Conservation (phyloP, 345 rosid species). For the Murraya koenigii region DNA sequence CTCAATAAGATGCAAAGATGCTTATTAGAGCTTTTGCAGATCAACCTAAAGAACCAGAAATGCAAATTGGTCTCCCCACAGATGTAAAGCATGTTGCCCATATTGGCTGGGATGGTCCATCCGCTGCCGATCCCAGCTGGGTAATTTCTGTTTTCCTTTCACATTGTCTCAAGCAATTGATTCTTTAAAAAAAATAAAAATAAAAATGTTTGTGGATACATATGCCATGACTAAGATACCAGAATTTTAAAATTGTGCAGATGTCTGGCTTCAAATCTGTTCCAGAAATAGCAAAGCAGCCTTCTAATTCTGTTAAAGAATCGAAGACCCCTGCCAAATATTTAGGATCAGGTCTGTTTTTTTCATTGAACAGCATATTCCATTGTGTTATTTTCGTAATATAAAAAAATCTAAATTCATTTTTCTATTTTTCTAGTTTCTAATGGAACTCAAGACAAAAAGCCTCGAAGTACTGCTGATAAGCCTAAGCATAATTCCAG, state of each 20-base stretch:
- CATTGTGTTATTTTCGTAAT: background rate
- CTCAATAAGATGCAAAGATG: background rate
- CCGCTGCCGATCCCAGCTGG: slow-evolving; percentile 56
- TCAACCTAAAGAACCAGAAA: slow-evolving; percentile 49
- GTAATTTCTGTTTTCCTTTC: slow-evolving; percentile 24
- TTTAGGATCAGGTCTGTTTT: slow-evolving; percentile 21
- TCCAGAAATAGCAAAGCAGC: slow-evolving; percentile 8
- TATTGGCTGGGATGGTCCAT: slow-evolving; percentile 68
- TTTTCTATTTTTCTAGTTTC: background rate
- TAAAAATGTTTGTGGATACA: background rate
- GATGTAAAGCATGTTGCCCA: slow-evolving; percentile 86
- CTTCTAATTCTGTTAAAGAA: slow-evolving; percentile 16
- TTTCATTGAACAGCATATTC: background rate
- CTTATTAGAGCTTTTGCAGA: slow-evolving; percentile 26
- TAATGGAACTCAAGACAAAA: background rate
- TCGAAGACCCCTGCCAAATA: background rate
- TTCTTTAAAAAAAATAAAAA: too few relatives aligned
- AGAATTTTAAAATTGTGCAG: slow-evolving; percentile 24
- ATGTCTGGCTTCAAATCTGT: slow-evolving; percentile 35
- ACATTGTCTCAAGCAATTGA: background rate
- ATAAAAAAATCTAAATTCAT: background rate
- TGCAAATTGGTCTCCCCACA: slow-evolving; percentile 70
- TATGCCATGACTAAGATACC: background rate
- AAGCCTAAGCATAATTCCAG: slow-evolving; percentile 37
- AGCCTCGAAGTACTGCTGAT: slow-evolving; percentile 17